Percentiles rank a stretch among this genome's conserved stretches.
These are phyloP conservation scores for Tetrahymena borealis DNA, from an alignment of 73 alveolate genomes.

Conservation along the genomic window DNA sequence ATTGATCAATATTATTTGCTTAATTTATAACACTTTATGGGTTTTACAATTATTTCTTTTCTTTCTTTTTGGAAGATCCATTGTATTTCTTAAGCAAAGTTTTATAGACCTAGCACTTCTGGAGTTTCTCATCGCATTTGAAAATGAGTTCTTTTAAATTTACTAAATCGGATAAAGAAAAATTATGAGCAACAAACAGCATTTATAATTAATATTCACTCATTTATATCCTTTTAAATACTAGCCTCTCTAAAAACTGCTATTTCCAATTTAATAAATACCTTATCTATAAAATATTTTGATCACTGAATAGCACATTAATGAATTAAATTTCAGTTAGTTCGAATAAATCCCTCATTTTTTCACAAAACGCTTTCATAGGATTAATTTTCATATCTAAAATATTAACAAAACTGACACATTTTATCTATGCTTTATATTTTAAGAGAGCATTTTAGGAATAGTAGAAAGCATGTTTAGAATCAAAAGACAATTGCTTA, in stretches of 20 bases:
- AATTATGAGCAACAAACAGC: not conserved
- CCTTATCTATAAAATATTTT: not conserved
- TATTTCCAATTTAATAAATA: not conserved
- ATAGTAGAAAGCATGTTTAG: not conserved
- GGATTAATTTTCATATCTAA: not conserved
- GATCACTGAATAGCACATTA: not conserved
- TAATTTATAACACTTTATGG: not conserved
- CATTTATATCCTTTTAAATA: not conserved
- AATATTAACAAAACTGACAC: not conserved
- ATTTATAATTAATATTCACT: not conserved
- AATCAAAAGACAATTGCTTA: not conserved
- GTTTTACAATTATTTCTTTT: not conserved
- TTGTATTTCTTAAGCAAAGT: not conserved
- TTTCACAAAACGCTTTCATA: not conserved
- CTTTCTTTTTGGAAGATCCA: not conserved
- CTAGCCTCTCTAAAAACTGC: not conserved
- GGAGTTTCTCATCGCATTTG: not conserved
- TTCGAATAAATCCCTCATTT: not conserved
- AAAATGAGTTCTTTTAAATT: not conserved
- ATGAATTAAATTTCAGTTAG: not conserved
- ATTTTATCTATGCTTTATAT: not conserved
- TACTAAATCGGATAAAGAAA: not conserved
- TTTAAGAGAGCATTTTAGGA: not conserved
- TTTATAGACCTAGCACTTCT: not conserved
- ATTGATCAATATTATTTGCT: no score